Evolutionary conservation across 768 basidiomycete genomes (phyloP).

Genomic region (Heimioporus sp.): DNA sequence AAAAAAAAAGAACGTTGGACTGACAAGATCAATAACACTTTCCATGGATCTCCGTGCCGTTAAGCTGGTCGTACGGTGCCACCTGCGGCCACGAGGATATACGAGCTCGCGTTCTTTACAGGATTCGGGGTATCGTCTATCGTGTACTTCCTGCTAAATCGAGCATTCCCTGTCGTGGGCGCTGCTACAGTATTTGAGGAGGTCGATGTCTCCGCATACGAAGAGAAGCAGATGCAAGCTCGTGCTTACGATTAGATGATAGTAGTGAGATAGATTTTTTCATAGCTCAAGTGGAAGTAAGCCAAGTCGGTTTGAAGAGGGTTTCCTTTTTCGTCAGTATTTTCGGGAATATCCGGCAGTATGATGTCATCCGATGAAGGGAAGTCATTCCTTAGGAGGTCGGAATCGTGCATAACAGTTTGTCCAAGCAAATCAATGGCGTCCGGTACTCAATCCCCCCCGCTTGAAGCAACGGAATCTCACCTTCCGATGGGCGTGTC

Average conservation of each 20-base stretch:
- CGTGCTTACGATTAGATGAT: neutral
- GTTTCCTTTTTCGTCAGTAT: slow-evolving; percentile 5
- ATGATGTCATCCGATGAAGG: slow-evolving; percentile 26
- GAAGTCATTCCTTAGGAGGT: too few species aligned
- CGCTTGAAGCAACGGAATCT: slow-evolving; percentile 48
- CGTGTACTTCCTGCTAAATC: slow-evolving; percentile 60
- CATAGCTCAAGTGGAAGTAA: too few species aligned
- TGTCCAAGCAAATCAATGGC: slow-evolving; percentile 10
- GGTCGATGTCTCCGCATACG: slow-evolving; percentile 46
- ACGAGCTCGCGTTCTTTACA: slow-evolving; percentile 81
- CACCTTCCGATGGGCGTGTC: slow-evolving; percentile 48
- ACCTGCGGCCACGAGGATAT: slow-evolving; percentile 67
- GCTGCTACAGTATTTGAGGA: slow-evolving; percentile 49
- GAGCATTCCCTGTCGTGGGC: slow-evolving; percentile 59
- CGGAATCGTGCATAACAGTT: neutral
- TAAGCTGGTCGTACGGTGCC: slow-evolving; percentile 60
- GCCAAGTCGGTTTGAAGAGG: too few species aligned
- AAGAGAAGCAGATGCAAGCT: neutral
- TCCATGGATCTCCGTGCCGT: neutral
- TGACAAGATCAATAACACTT: neutral
- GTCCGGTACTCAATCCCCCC: slow-evolving; percentile 53
- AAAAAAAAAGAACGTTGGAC: neutral
- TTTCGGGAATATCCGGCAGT: slow-evolving; percentile 19
- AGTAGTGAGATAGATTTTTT: neutral
- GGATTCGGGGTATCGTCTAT: slow-evolving; percentile 70